phyloP scores from a whole-genome alignment of 1,284 basidiomycete species.

The Boletellus dicymbophilus region DNA sequence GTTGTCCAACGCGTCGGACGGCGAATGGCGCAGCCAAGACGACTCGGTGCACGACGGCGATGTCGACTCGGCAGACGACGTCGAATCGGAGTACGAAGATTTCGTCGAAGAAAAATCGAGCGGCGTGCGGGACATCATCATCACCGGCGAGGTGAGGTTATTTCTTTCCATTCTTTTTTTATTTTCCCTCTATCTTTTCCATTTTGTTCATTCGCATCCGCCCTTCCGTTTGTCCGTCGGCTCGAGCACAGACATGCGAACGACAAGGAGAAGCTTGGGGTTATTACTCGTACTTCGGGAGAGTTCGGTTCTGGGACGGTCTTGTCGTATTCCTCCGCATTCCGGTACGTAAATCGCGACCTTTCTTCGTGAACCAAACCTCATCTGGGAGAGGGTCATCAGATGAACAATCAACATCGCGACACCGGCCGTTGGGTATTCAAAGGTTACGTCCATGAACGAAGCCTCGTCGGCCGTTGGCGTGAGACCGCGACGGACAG shows the following conservation, averaged over 20 bases:
- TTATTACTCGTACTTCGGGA: conserved; percentile 43
- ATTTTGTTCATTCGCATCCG: not conserved
- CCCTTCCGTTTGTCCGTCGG: conserved; percentile 1
- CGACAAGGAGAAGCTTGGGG: conserved; percentile 50
- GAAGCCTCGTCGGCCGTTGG: conserved; percentile 53
- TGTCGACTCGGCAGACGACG: conserved; percentile 27
- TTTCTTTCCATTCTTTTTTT: not conserved
- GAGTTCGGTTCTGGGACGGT: conserved; percentile 52
- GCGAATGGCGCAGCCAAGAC: conserved; percentile 28
- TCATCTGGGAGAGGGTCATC: too few species aligned
- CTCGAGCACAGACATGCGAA: conserved; percentile 36
- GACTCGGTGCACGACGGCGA: conserved; percentile 17
- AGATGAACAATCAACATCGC: conserved; percentile 35
- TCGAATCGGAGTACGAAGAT: conserved; percentile 39
- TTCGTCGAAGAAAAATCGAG: conserved; percentile 36
- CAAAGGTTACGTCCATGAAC: conserved; percentile 49
- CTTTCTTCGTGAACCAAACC: too few species aligned
- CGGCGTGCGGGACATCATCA: conserved; percentile 48
- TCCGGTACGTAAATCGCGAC: conserved; percentile 42
- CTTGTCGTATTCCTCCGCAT: conserved; percentile 45
- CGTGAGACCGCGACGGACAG: conserved; percentile 43
- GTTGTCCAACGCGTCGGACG: conserved; percentile 22
- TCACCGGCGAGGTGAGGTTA: conserved; percentile 46
- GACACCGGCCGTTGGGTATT: conserved; percentile 47
- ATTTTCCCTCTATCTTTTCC: not conserved